Base-by-base conservation (phyloP, 176 grass and related monocot species). In the Miscanthus lutarioriparius region DNA sequence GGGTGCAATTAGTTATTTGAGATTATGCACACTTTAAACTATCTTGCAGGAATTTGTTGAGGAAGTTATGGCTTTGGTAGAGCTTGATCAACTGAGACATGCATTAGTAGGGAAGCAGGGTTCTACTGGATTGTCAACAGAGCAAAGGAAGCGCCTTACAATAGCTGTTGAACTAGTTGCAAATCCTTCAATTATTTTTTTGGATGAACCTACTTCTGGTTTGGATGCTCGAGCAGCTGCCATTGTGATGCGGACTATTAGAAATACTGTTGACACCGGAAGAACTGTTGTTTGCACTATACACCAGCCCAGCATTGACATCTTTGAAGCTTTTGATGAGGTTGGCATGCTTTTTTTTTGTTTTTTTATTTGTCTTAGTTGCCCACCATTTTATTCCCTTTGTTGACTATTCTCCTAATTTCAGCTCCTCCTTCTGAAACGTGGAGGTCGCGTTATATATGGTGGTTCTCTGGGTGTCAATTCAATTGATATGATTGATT, bases 281-380 rank as follows among this genome's bases (percentile, higher is more conserved):
- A 87, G 89, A 80, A 94, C 89, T 76, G 92, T 94, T 33, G 87
- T 91, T 37, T 94, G 92, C 80, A 94, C 92, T 39, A 94, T 94
- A 87, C 92, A 94, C 53, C 92, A 94, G 75, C 89, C 92, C 2
- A 94, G 89, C 44, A 94, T 94, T 79, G 87, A 95, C 85, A 90
- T 95, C 69, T 95, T 95, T 88, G 93, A 95, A 92, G 90, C 90
- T 72, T 95, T 95, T 84, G 93, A 95, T 92, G 93, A 95, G 90
- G 93, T 92, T 41, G 25, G 14, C n/a, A 8, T n/a, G 23, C n/a
- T 20, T 61, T 33, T 14, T 14, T 69, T 48, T 64, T 1, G 45
- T n/a, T 77, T 61, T 67, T 67, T 4, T 45, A 48, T 66, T 17
- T 27, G 35, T 27, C 35, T 8, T 7, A 70, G 8, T 19, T 53